phyloP scores from a whole-genome alignment of 2,329 filamentous ascomycete genomes.

The Fusarium irregulare region DNA sequence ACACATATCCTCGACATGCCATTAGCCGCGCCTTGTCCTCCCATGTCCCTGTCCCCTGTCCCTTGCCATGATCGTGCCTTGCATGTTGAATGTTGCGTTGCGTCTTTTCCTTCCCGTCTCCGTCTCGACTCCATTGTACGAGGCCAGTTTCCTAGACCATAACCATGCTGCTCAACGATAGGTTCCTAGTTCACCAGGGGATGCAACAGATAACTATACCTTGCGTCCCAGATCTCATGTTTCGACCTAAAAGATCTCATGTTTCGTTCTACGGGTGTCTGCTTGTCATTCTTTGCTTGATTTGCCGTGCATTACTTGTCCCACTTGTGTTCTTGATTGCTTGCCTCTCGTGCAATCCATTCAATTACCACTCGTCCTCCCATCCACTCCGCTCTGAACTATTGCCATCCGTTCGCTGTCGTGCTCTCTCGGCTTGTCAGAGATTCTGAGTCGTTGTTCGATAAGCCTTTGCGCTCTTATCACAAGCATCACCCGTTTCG shows the following conservation, averaged over 20 bases:
- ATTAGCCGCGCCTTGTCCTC: constrained; percentile 36
- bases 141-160: constrained; percentile 44
- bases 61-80: constrained; percentile 26
- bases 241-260: constrained; percentile 29
- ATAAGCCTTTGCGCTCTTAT: constrained; percentile 26
- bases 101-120: constrained; percentile 16
- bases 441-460: constrained; percentile 12
- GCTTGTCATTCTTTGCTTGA: constrained; percentile 29
- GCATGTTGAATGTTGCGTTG: constrained; percentile 8
- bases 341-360: constrained; percentile 35
- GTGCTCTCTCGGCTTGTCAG: constrained; percentile 32
- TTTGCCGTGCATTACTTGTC: constrained; percentile 32
- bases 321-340: constrained; percentile 39
- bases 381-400: constrained; percentile 8
- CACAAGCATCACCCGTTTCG: constrained; percentile 29
- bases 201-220: constrained; percentile 26
- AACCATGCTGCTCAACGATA: constrained; percentile 38
- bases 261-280: constrained; percentile 42
- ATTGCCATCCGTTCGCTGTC: constrained; percentile 38
- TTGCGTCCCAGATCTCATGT: constrained; percentile 33
- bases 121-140: constrained; percentile 22
- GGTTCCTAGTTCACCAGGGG: constrained; percentile 22
- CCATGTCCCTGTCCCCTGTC: constrained; percentile 2
- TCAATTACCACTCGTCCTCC: constrained; percentile 45
- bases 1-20: constrained; percentile 16